Base-by-base conservation (phyloP, 1,284 basidiomycete species). In the Wolfiporia cocos region DNA sequence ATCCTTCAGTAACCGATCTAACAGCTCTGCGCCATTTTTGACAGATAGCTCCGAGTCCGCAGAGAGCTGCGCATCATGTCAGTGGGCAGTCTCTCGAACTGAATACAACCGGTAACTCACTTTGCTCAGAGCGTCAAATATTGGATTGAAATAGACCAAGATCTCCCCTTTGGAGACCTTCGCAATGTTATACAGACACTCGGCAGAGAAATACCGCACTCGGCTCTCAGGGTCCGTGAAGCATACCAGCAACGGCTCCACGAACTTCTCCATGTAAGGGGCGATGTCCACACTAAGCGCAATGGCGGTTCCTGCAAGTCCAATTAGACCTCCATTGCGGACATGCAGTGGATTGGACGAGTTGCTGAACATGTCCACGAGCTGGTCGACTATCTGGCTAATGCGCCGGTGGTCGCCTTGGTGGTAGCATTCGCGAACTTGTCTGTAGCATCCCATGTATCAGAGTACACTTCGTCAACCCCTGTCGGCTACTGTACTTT, bases 131-230 rank as follows among this genome's bases (percentile, higher is more conserved):
- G 92, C 87, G 64, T 99, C 96, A 56, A 99, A 99, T 44, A 97
- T 92, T 46, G 95, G 91, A 60, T 99, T 99, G 68, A 99, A 99
- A 63, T 95, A 97, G 17, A 97, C 83, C 48, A 99, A 69, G 31
- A 98, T 87, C 66, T 98, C 95, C 28, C 95, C 95, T 61, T 97
- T 97, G 43, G 93, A 96, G 5, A 98, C 94, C 66, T 99, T 97
- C 26, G 89, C 87, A 44, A 99, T 96, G 67, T 99, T 99, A 71
- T 99, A 99, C 56, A 99, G 72, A 60, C 92, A 94, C 63, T 99
- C 95, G 46, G 93, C 95, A 5, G 95, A 95, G 70, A 94, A 96
- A 65, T 96, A 96, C 37, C 95, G 79, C 49, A 99, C 92, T 59
- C 93, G 81, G 64, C 91, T 92, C 70, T 99, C 96, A 3, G 87